Conservation (phyloP, 2,329 filamentous ascomycete genomes). For the Fusarium guadeloupense region DNA sequence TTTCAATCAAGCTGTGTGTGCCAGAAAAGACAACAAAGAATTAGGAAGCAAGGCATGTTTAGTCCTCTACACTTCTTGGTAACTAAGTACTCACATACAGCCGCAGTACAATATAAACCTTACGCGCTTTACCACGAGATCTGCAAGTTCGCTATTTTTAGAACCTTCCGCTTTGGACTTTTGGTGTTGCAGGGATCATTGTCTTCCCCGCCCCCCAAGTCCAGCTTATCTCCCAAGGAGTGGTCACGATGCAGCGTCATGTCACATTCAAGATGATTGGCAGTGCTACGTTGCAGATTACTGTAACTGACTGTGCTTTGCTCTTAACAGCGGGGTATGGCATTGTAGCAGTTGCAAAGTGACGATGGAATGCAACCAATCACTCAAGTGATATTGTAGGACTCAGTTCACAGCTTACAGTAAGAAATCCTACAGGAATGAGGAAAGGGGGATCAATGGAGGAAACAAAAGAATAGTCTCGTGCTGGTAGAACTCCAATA, state of each 20-base stretch:
- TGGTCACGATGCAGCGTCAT: slow-evolving; percentile 1
- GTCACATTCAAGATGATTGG: slow-evolving; percentile 1
- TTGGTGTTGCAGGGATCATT: slow-evolving; percentile 1
- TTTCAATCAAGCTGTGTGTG: no score
- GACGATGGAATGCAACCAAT: slow-evolving; percentile 24
- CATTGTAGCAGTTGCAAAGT: background rate
- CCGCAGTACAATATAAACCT: no score
- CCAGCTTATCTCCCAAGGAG: background rate
- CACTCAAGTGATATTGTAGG: background rate
- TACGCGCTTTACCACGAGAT: no score
- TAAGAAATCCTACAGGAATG: background rate
- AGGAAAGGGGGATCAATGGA: background rate
- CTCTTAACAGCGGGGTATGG: no score
- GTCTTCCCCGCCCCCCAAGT: background rate
- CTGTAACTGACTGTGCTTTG: background rate
- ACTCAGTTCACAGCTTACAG: background rate
- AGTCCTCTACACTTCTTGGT: no score
- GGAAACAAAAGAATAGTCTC: no score
- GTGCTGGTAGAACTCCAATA: background rate
- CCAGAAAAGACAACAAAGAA: no score
- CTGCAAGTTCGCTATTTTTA: no score
- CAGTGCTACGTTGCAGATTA: slow-evolving; percentile 30
- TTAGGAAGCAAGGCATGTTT: no score
- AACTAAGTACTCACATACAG: no score
- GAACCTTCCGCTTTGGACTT: background rate